phyloP scores from a whole-genome alignment of 345 rosid species.

The Garcia nutans region DNA sequence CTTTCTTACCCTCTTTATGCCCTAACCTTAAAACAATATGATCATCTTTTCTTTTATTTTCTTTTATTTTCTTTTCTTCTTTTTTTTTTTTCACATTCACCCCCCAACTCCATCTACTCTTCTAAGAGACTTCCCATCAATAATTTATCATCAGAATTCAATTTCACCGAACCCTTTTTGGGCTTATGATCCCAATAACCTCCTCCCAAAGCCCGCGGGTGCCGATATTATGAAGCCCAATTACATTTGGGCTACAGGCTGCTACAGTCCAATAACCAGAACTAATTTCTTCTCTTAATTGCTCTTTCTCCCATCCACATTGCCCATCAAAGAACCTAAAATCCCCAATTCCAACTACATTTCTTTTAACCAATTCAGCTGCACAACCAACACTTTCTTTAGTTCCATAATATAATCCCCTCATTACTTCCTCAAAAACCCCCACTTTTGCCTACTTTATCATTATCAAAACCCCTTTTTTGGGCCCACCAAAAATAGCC shows the following conservation, averaged over 20 bases:
- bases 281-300: conserved; percentile 28
- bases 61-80: no score
- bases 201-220: conserved; percentile 76
- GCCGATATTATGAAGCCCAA: conserved; percentile 47
- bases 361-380: conserved; percentile 34
- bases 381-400: conserved; percentile 26
- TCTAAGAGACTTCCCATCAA: no score
- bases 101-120: no score
- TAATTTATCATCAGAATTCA: neutral
- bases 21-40: neutral
- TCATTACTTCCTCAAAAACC: conserved; percentile 33
- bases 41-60: no score
- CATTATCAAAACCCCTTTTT: conserved; percentile 19
- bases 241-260: conserved; percentile 28
- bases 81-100: no score
- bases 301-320: conserved; percentile 36
- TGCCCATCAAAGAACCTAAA: conserved; percentile 36
- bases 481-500: conserved; percentile 31
- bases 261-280: conserved; percentile 28
- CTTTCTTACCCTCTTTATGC: neutral
- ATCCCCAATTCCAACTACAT: conserved; percentile 30
- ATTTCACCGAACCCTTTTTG: conserved; percentile 54
- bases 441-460: conserved; percentile 23
- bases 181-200: conserved; percentile 59
- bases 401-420: conserved; percentile 32